These are phyloP conservation scores for Corchorus capsularis DNA, from an alignment of 345 rosid genomes.

Conservation along the genomic window DNA sequence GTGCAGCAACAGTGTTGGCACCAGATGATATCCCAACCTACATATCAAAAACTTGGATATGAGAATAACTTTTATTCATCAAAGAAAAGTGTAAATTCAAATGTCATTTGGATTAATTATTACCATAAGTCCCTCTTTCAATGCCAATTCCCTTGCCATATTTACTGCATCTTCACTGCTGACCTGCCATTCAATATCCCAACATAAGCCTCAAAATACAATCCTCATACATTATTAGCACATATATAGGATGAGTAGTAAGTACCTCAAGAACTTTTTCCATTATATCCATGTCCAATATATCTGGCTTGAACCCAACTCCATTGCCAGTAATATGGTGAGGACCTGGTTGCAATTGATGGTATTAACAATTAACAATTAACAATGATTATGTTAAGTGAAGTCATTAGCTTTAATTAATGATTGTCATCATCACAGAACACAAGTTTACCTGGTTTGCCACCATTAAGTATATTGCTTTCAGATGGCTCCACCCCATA, in stretches of 20 bases:
- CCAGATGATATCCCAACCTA: slow-evolving; percentile 98
- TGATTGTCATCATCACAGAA: too few relatives aligned
- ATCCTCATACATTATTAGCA: background rate
- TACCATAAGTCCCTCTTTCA: slow-evolving; percentile 98
- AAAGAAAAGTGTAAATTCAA: background rate
- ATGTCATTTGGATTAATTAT: slow-evolving; percentile 13
- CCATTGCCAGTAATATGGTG: slow-evolving; percentile 95
- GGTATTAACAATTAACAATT: slow-evolving; percentile 6
- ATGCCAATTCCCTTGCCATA: slow-evolving; percentile 93
- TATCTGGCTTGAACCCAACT: slow-evolving; percentile 96
- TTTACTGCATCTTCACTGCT: slow-evolving; percentile 86
- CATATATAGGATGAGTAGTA: background rate
- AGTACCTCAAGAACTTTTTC: slow-evolving; percentile 85
- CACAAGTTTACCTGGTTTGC: slow-evolving; percentile 79
- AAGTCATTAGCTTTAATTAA: slow-evolving; percentile 6
- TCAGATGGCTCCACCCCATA: slow-evolving; percentile 98
- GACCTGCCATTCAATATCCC: slow-evolving; percentile 49
- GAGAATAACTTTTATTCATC: background rate
- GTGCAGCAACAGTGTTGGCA: slow-evolving; percentile 90
- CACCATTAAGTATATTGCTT: slow-evolving; percentile 91
- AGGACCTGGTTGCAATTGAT: slow-evolving; percentile 61
- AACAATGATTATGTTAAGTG: too few relatives aligned
- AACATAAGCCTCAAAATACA: background rate
- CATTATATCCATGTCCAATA: slow-evolving; percentile 93
- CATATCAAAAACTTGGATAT: background rate